Conservation (phyloP, 1,284 basidiomycete species). For the Cutaneotrichosporon cutaneum region DNA sequence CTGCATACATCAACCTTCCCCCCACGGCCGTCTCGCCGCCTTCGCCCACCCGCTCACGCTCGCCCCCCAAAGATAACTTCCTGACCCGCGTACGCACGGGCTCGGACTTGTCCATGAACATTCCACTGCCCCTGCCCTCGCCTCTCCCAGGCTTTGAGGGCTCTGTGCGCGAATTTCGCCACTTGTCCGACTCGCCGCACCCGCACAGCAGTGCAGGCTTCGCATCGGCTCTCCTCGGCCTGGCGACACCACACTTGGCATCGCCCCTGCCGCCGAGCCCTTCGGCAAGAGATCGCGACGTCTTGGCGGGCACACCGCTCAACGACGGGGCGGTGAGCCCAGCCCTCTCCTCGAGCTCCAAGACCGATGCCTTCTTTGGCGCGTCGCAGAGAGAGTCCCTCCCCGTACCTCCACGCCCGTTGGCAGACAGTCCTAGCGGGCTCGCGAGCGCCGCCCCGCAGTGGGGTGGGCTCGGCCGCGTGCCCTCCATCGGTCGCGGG, state of each 20-base stretch:
- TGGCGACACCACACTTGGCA: neutral
- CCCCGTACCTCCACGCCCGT: conserved; percentile 35
- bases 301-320: conserved; percentile 1
- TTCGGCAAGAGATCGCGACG: neutral
- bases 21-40: neutral
- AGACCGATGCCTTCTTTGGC: conserved; percentile 48
- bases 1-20: neutral
- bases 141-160: conserved; percentile 5
- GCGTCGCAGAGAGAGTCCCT: conserved; percentile 24
- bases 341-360: conserved; percentile 32
- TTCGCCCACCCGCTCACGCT: neutral
- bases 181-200: conserved; percentile 9
- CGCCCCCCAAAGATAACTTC: conserved; percentile 1
- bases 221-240: neutral
- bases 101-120: conserved; percentile 5
- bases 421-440: neutral
- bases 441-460: neutral
- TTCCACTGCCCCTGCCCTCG: conserved; percentile 8
- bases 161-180: conserved; percentile 8
- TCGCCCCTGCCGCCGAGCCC: conserved; percentile 4
- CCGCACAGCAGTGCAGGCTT: neutral
- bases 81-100: neutral
- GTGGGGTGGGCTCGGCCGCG: neutral
- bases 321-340: conserved; percentile 26
- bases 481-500: conserved; percentile 4